Evolutionary conservation across 2,329 filamentous ascomycete genomes (phyloP), one percentile per base, ranked within the genome.

Genomic region (Trichophyton rubrum): DNA sequence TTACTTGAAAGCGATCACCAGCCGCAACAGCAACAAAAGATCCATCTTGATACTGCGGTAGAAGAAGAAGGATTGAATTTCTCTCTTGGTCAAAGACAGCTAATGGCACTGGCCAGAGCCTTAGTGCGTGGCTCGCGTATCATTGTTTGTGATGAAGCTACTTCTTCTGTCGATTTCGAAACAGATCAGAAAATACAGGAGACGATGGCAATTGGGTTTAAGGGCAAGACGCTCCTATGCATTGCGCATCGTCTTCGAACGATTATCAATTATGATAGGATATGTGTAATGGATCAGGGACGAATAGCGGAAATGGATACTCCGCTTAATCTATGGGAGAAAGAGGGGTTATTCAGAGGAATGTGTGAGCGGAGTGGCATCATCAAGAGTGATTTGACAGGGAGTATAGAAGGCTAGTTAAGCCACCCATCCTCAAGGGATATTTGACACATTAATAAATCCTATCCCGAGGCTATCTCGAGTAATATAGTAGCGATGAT

Each of bases 21-120:
- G 5, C 49, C 22, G 24, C 51, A 55, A 27, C 51, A 55, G 30
- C 51, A 60, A 61, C 65, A 62, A 69, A 84, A 88, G 60, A 87
- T 96, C 63, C 85, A 90, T 65, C 85, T 99, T 22, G 92, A 97
- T 73, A 87, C 82, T 15, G 69, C 84, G 1, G 92, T 97, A 1
- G 90, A 96, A 67, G 93, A 97, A 70, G 92, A 96, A 75, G 93
- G 93, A 0, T 81, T 96, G 63, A 97, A 97, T 74, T 96, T 96
- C 78, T 95, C 90, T 0, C 85, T 97, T 8, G 92, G 92, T 5
- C 92, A 97, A 75, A 85, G 93, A 2, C 93, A 97, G 74, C 83
- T 97, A 56, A 95, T 97, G 88, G 93, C 93, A 0, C 80, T 99
- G 0, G 91, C 91, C 0, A 85, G 93, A 0, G 93, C 93, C 0